These are phyloP conservation scores for Escovopsis sp. DNA, from an alignment of 2,329 filamentous ascomycete genomes.

Conservation along the genomic window DNA sequence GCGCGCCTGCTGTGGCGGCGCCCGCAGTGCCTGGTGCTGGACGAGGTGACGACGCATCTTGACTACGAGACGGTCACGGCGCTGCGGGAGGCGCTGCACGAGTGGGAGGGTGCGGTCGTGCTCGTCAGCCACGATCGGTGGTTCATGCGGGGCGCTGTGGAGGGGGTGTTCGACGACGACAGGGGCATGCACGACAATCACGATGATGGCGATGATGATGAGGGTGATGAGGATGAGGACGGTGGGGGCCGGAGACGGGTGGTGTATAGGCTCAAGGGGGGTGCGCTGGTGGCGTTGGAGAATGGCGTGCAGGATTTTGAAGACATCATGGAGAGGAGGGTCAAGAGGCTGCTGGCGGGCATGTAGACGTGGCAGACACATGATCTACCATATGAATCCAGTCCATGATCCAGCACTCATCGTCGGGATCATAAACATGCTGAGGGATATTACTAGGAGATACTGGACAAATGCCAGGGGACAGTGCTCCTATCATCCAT, in stretches of 20 bases:
- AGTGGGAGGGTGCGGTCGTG: slow-evolving; percentile 60
- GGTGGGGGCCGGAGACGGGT: slow-evolving; percentile 29
- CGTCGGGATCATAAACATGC: too few relatives aligned
- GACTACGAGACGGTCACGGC: slow-evolving; percentile 70
- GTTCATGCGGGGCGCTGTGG: slow-evolving; percentile 57
- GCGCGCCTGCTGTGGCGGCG: slow-evolving; percentile 52
- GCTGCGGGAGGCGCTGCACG: slow-evolving; percentile 47
- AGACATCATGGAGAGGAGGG: slow-evolving; percentile 42
- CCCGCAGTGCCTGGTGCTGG: slow-evolving; percentile 60
- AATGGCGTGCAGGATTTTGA: slow-evolving; percentile 53
- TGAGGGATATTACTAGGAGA: too few relatives aligned
- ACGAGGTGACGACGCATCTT: slow-evolving; percentile 74
- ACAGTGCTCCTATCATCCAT: too few relatives aligned
- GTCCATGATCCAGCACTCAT: too few relatives aligned
- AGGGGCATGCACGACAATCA: slow-evolving; percentile 23
- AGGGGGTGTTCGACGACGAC: slow-evolving; percentile 22
- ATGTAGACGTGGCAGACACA: not conserved
- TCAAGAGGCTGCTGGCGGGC: slow-evolving; percentile 24
- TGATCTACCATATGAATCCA: too few relatives aligned
- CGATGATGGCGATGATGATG: slow-evolving; percentile 18
- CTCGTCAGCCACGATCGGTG: slow-evolving; percentile 73
- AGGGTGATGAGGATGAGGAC: slow-evolving; percentile 25
- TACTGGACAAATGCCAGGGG: too few relatives aligned
- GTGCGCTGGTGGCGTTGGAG: slow-evolving; percentile 38
- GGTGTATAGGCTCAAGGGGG: slow-evolving; percentile 45